Evolutionary conservation across 106 monocot species (phyloP).

Genomic region (Dendrobium nobile): DNA sequence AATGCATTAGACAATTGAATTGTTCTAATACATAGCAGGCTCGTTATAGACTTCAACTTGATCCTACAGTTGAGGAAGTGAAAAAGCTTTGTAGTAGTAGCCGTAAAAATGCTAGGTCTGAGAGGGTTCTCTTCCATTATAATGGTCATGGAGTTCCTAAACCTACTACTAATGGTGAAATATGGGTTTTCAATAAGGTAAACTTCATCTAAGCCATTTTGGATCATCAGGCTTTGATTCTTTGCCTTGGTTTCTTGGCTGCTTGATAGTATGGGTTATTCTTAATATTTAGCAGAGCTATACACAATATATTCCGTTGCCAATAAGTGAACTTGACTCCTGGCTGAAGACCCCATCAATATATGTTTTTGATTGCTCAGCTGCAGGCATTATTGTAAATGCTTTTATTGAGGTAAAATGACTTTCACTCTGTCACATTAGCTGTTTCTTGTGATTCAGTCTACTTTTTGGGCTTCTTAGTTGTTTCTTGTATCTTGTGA

Average conservation of each 20-base stretch:
- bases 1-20: not conserved
- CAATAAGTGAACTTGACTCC: slow-evolving; percentile 85
- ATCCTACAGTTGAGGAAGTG: slow-evolving; percentile 96
- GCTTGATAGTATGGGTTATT: not conserved
- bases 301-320: slow-evolving; percentile 93
- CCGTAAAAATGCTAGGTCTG: slow-evolving; percentile 88
- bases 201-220: not conserved
- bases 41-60: slow-evolving; percentile 82
- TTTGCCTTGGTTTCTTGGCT: not conserved
- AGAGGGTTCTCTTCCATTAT: slow-evolving; percentile 95
- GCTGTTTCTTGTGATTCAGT: slow-evolving; percentile 7
- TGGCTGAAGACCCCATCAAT: slow-evolving; percentile 96
- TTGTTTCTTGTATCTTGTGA: slow-evolving; percentile 8
- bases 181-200: slow-evolving; percentile 99
- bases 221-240: not conserved
- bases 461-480: not conserved
- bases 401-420: slow-evolving; percentile 66
- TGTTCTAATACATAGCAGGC: slow-evolving; percentile 40
- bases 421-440: not conserved
- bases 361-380: slow-evolving; percentile 97
- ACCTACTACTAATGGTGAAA: slow-evolving; percentile 92
- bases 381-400: slow-evolving; percentile 83
- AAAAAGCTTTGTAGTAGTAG: slow-evolving; percentile 87
- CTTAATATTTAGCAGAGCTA: slow-evolving; percentile 46
- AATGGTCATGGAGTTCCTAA: slow-evolving; percentile 99